A percentile compares a stretch with the other conserved stretches of the same genome.
phyloP scores from a whole-genome alignment of 495 filamentous ascomycete species.

The Rhypophila decipiens region DNA sequence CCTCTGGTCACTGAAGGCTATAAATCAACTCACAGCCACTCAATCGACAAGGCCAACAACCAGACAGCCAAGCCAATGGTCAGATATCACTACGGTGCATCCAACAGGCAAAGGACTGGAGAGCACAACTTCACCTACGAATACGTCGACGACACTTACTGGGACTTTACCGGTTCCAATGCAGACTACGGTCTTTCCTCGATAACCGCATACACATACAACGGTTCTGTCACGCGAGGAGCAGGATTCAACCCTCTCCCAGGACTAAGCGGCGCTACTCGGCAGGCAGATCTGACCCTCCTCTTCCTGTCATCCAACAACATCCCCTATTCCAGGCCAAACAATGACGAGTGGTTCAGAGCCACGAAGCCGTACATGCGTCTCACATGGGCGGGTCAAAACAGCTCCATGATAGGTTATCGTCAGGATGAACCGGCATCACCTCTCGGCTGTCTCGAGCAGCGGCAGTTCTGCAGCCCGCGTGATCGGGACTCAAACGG shows the following conservation, averaged over 20 bases:
- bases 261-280: not conserved
- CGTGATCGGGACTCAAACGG: not conserved
- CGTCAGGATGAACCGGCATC: not conserved
- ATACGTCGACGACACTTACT: not conserved
- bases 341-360: constrained; percentile 4
- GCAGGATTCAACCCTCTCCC: not conserved
- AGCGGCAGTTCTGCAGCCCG: constrained; percentile 4
- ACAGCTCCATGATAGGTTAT: not conserved
- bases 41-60: not conserved
- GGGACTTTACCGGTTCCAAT: not conserved
- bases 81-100: not conserved
- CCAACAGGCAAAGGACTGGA: not conserved
- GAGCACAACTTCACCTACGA: not conserved
- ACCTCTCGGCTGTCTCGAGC: not conserved
- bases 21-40: not conserved
- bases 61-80: constrained; percentile 7
- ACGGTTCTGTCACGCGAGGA: not conserved
- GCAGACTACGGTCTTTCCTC: not conserved
- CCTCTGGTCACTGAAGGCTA: constrained; percentile 7
- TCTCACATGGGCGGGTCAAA: not conserved
- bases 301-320: constrained; percentile 4
- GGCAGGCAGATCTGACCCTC: constrained; percentile 1
- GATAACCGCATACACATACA: not conserved
- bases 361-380: not conserved
- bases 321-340: not conserved